Base-by-base conservation (phyloP, 129 eudicot genomes). In the Flaveria linearis region DNA sequence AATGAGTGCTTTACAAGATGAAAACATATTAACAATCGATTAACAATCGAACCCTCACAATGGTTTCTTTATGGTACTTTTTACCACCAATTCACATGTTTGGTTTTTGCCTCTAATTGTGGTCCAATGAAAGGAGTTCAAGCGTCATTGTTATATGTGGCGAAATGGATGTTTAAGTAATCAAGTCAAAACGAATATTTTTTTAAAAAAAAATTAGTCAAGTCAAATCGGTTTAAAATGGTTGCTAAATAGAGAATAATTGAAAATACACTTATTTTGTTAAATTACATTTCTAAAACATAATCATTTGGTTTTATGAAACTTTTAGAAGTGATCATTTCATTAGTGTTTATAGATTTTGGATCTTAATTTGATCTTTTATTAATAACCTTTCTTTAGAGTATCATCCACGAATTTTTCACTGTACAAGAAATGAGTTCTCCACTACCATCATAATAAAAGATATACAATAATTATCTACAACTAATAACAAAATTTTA, bases 11-110 rank as follows among this genome's bases (percentile, higher is more conserved):
- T 20, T 57, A 20, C 1, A 57, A 57, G 33, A 57, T 22, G 65
- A 60, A 60, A 60, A 60, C 66, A 58, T 58, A 58, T 58, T 18
- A 18, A n/a, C 63, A n/a, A n/a, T n/a, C n/a, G n/a, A n/a, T n/a
- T n/a, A n/a, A n/a, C n/a, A 2, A 56, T 56, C 30, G 6, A 58
- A 58, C 65, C 23, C 25, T 58, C 36, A 58, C 65, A 58, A 58
- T 14, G 65, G 15, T 23, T 55, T 11, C 62, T 55, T 55, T 55
- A 18, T 55, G 26, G 62, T 55, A 55, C 28, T 36, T 23, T 58
- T 58, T 58, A 58, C 65, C 5, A 20, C 36, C 33, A 20, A 56
- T 56, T 56, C 30, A 20, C 63, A 56, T 56, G 30, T 56, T 56
- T 56, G 20, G 63, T 56, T 56, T 56, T 56, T 56, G 4, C 12